Base-by-base conservation (phyloP, 2,329 filamentous ascomycete species). In the Curvularia hawaiiensis region DNA sequence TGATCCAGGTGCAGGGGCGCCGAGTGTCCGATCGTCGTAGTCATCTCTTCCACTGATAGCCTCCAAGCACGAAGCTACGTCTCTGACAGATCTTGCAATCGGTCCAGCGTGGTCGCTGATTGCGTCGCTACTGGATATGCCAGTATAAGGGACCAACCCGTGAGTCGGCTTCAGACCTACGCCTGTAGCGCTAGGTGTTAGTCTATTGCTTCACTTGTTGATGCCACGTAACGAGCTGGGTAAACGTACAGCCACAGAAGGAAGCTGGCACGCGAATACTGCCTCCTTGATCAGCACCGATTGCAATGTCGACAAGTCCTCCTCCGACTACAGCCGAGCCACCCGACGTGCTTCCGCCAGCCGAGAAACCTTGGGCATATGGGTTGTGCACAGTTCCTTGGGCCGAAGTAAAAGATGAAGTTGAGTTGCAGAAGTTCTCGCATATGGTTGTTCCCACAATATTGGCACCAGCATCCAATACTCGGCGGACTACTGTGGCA, bases 371-470 rank as follows among this genome's bases (percentile, higher is more conserved):
- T 22, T 69, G 59, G 0, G 78, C 79, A 54, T 77, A 78, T 0
- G 81, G 81, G 52, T 83, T 71, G 12, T 70, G 56, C 3, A 77
- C 74, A 1, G 60, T 65, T 3, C 76, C 77, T 47, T 75, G 73
- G 2, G 79, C 79, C 35, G 77, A 79, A 0, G 79, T 82, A 58
- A 79, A 82, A 0, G 80, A 82, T 0, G 78, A 77, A 1, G 81
- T 80, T 0, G 79, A 80, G 57, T 80, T 79, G 60, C 81, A 85
- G 47, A 82, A 80, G 62, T 84, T 83, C 59, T 86, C 84, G 56
- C 84, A 86, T 0, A 78, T 78, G 1, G 81, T 76, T 0, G 82
- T 84, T 11, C 84, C 80, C 8, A 79, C 74, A 16, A 86, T 80
- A 43, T 79, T 67, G 0, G 78, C 83, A 0, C 83, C 83, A 2